These are phyloP conservation scores for Athelia sp. DNA, from an alignment of 1,284 basidiomycete genomes.

Conservation along the genomic window DNA sequence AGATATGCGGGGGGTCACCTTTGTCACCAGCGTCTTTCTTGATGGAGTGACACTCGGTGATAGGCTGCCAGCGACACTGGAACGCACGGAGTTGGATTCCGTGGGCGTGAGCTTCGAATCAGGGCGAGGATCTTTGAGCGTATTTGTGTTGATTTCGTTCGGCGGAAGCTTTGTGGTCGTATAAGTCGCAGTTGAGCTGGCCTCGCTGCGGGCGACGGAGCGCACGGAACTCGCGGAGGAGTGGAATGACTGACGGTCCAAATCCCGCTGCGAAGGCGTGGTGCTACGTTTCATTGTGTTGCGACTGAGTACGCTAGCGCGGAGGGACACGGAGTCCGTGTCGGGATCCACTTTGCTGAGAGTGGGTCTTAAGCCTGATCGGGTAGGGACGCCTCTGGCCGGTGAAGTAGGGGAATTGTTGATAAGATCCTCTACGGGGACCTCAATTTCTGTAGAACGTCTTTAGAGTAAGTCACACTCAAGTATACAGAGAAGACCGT, in stretches of 20 bases:
- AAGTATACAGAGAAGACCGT: slow-evolving; percentile 21
- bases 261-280: slow-evolving; percentile 10
- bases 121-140: slow-evolving; percentile 34
- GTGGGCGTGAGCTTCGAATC: slow-evolving; percentile 64
- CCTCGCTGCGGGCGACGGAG: slow-evolving; percentile 10
- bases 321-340: slow-evolving; percentile 45
- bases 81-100: slow-evolving; percentile 15
- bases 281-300: slow-evolving; percentile 24
- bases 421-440: slow-evolving; percentile 69
- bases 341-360: slow-evolving; percentile 28
- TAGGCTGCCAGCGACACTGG: slow-evolving; percentile 21
- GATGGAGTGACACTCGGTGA: not conserved
- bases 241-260: slow-evolving; percentile 36
- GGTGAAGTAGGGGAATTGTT: slow-evolving; percentile 25
- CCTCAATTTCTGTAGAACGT: slow-evolving; percentile 63
- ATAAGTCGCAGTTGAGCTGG: too few species aligned
- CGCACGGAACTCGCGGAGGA: slow-evolving; percentile 30
- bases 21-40: not conserved
- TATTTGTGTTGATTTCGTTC: slow-evolving; percentile 6
- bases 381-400: slow-evolving; percentile 13
- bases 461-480: slow-evolving; percentile 3
- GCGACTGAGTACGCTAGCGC: slow-evolving; percentile 53
- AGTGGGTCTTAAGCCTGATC: slow-evolving; percentile 16
- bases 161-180: not conserved
- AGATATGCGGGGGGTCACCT: slow-evolving; percentile 1